Evolutionary conservation across 2,329 filamentous ascomycete species (phyloP), one percentile per base, ranked within the genome.

Genomic region (Neurospora sp.): DNA sequence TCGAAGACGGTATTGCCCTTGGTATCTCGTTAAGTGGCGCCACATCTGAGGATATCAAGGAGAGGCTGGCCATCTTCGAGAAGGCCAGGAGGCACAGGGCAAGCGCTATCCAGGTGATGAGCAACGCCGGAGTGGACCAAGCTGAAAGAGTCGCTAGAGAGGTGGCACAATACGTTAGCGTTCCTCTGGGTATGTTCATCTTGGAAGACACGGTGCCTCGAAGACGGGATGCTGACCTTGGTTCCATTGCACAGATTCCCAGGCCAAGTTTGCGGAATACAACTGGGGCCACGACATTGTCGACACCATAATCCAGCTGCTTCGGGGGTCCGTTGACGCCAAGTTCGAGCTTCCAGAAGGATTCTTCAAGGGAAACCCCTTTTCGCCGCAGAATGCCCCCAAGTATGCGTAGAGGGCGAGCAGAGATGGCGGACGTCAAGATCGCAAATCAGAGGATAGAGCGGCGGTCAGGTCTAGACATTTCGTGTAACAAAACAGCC

Each of bases 101-200:
- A 1, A 77, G 76, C 65, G 73, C 75, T 3, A 75, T 79, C 17
- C 78, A 79, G 72, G 72, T 80, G 23, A 76, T 80, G 69, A 78
- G 77, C 65, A 80, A 78, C 40, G 78, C 76, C 1, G 79, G 78
- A 0, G 74, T 77, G 66, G 78, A 79, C 33, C 75, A 79, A 67
- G 69, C 75, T 1, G 76, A 77, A 52, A 71, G 74, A 39, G 77
- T 79, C 3, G 72, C 74, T 1, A 70, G 72, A 19, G 78, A 77
- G 57, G 77, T 77, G 6, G 71, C 73, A 17, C 71, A 75, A 66
- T 78, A 76, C 76, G 57, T 71, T 15, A 68, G 68, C 10, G 46
- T 65, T 40, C 68, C 71, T 10, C 68, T 67, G 19, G 68, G 71
- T 72, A 33, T 66, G 71, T 70, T 17, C 23, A 8, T 8, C 2